Base-by-base conservation (phyloP, 768 basidiomycete species). In the Termitomyces sp. region DNA sequence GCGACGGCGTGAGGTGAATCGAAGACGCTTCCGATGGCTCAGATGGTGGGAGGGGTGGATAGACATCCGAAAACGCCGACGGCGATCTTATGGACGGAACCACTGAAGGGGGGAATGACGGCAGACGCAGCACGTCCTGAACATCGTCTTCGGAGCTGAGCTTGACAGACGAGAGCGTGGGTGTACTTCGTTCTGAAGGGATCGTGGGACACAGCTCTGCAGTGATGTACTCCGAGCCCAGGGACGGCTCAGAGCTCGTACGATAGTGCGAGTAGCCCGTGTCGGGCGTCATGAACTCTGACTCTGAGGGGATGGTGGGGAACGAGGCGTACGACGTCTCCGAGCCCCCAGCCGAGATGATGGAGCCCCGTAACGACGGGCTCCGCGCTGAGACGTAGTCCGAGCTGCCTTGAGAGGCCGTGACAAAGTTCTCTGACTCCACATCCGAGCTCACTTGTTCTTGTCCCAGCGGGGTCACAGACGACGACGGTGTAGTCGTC, bases 251-350 rank as follows among this genome's bases (percentile, higher is more conserved):
- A 16, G 70, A 69, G 5, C 65, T 65, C 18, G 67, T 75, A 64
- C 30, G 72, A 72, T 68, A 68, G 36, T 66, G 65, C 1, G 66
- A 67, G 39, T 62, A 57, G 3, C 65, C 65, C 3, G 64, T 64
- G 39, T 68, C 65, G 1, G 73, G 70, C n/a, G 80, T 74, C 40
- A 62, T 62, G 58, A 71, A 74, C 34, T 70, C 73, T 3, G 72
- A 79, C 51, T 80, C 77, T 1, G 82, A 85, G 13, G 85, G 85
- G 60, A 86, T 86, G 4, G 80, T 82, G 0, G 84, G 84, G 55
- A 86, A 69, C 5, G 84, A 86, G 56, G 74, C 75, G 68, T 81
- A 84, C 0, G 84, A 86, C 6, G 76, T 72, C 12, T 71, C 74
- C 8, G 81, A 81, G 0, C 42, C 61, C 22, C 22, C 30, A 46